Evolutionary conservation across 1,284 basidiomycete species (phyloP).

Genomic region (Hemileia vastatrix): DNA sequence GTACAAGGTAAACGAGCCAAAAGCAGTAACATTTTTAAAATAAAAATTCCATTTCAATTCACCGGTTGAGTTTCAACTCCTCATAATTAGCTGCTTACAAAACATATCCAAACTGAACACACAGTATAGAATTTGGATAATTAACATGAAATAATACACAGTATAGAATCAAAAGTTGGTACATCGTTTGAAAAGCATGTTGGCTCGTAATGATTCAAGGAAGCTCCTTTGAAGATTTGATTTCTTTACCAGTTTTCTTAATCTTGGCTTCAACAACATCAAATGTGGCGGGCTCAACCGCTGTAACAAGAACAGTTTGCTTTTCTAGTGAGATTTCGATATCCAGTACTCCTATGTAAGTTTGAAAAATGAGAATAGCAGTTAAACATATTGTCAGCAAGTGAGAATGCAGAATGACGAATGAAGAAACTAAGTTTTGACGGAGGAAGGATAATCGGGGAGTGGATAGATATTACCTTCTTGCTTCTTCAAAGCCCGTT

Average conservation of each 20-base stretch:
- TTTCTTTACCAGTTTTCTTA: conserved; percentile 21
- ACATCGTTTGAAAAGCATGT: no score
- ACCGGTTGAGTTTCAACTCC: no score
- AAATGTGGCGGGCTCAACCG: conserved; percentile 14
- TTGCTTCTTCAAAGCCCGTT: conserved; percentile 23
- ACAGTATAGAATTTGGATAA: no score
- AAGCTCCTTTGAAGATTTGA: no score
- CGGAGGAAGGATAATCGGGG: not conserved
- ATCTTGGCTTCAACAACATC: conserved; percentile 17
- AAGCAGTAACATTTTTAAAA: no score
- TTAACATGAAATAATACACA: no score
- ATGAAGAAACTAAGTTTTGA: not conserved
- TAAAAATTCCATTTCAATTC: no score
- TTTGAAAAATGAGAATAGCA: not conserved
- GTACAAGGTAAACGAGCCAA: no score
- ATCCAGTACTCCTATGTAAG: conserved; percentile 7
- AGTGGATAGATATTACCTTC: conserved; percentile 6
- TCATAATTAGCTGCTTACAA: no score
- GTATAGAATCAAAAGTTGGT: no score
- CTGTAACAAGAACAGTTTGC: conserved; percentile 21
- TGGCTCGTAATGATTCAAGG: no score
- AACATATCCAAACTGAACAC: no score
- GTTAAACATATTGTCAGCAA: not conserved
- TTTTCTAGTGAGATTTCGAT: conserved; percentile 23
- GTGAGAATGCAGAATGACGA: not conserved